A percentile compares a stretch with the other conserved stretches of the same genome.
Evolutionary conservation across 805 yeast genomes (phyloP).

Genomic region (Priceomyces medius): DNA sequence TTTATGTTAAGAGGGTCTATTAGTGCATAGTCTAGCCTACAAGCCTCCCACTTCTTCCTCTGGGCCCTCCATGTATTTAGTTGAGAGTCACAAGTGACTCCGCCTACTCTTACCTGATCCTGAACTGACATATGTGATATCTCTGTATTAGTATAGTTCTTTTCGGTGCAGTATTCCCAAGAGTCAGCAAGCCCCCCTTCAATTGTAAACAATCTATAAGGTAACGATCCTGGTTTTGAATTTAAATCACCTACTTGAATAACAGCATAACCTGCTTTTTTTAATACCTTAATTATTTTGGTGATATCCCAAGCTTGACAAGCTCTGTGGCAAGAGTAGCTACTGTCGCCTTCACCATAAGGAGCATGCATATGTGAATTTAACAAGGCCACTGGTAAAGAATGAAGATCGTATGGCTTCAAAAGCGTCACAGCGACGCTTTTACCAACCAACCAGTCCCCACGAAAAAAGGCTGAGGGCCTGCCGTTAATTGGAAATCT

Average conservation of each 20-base stretch:
- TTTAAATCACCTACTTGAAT: constrained; percentile 92
- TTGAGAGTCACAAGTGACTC: constrained; percentile 85
- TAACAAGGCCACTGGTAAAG: constrained; percentile 68
- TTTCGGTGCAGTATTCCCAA: constrained; percentile 63
- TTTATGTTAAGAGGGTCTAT: constrained; percentile 55
- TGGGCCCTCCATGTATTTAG: constrained; percentile 82
- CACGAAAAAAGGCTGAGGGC: constrained; percentile 89
- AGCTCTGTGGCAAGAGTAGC: constrained; percentile 85
- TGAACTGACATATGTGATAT: constrained; percentile 28
- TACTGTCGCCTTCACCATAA: constrained; percentile 78
- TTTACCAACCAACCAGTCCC: constrained; percentile 98
- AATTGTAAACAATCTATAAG: constrained; percentile 67
- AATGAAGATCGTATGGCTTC: constrained; percentile 45
- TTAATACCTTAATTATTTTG: constrained; percentile 57
- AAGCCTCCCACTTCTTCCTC: constrained; percentile 63
- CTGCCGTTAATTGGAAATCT: constrained; percentile 92
- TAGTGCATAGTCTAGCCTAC: constrained; percentile 87
- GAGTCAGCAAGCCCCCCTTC: constrained; percentile 75
- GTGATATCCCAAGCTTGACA: constrained; percentile 97
- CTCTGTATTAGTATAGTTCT: constrained; percentile 10
- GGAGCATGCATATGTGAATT: constrained; percentile 99
- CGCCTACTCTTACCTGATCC: constrained; percentile 68
- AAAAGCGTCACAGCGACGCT: constrained; percentile 72
- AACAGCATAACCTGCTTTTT: constrained; percentile 76
- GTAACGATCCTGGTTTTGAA: constrained; percentile 82